These are phyloP conservation scores for Ganoderma sp. DNA, from an alignment of 1,284 basidiomycete genomes.

Conservation along the genomic window DNA sequence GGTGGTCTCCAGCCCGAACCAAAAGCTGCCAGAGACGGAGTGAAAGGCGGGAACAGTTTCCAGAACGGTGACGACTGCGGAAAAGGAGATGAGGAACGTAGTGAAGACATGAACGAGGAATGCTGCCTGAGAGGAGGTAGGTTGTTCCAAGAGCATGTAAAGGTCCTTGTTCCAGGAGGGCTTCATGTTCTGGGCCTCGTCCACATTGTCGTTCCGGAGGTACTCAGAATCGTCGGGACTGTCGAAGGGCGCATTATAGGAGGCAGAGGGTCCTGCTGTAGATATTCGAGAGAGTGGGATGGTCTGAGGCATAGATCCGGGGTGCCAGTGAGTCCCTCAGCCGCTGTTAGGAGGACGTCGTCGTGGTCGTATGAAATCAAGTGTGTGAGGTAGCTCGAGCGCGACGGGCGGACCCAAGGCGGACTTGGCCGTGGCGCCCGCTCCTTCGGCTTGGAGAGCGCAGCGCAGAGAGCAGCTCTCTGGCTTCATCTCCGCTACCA, in stretches of 20 bases:
- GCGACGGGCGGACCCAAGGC: background rate
- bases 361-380: constrained; percentile 11
- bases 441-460: background rate
- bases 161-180: constrained; percentile 64
- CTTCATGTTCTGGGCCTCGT: constrained; percentile 43
- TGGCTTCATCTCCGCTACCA: background rate
- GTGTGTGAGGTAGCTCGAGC: background rate
- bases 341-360: constrained; percentile 14
- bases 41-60: constrained; percentile 88
- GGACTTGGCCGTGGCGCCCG: background rate
- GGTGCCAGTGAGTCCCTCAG: constrained; percentile 10
- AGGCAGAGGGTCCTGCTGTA: constrained; percentile 16
- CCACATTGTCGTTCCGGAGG: constrained; percentile 34
- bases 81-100: constrained; percentile 68
- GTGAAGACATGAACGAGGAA: constrained; percentile 69
- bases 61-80: constrained; percentile 81
- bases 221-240: constrained; percentile 27
- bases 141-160: constrained; percentile 69
- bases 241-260: constrained; percentile 19
- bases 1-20: constrained; percentile 83
- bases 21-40: constrained; percentile 67
- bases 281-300: constrained; percentile 30
- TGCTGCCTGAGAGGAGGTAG: constrained; percentile 68
- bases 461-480: background rate
- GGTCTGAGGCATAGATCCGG: constrained; percentile 27